Percentiles rank a stretch among this genome's conserved stretches.
These are phyloP conservation scores for Dothistroma septosporum DNA, from an alignment of 2,329 filamentous ascomycete species.

Conservation along the genomic window DNA sequence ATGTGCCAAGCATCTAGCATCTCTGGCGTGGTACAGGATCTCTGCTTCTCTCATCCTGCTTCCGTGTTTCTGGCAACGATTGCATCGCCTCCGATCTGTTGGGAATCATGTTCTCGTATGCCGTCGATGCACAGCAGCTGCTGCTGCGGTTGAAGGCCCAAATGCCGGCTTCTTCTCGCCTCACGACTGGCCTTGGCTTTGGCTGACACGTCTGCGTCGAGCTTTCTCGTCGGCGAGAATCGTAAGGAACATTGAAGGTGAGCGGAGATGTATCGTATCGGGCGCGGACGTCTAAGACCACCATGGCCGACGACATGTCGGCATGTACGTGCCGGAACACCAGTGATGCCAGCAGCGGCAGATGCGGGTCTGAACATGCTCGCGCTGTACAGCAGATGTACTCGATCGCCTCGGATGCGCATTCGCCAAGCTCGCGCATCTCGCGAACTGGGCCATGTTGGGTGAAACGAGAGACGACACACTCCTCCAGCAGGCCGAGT, in stretches of 20 bases:
- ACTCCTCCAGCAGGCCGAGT: background rate
- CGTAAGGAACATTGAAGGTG: too few relatives aligned
- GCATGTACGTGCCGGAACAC: background rate
- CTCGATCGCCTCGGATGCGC: too few relatives aligned
- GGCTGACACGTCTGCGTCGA: background rate
- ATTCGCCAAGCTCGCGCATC: background rate
- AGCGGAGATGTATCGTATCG: background rate
- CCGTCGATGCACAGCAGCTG: too few relatives aligned
- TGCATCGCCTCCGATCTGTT: background rate
- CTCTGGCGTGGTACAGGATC: background rate
- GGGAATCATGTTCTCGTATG: too few relatives aligned
- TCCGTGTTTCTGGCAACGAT: background rate
- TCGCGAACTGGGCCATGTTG: background rate
- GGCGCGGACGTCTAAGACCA: background rate
- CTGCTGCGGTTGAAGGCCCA: too few relatives aligned
- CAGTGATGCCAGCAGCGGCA: background rate
- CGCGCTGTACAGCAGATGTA: background rate
- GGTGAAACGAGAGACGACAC: background rate
- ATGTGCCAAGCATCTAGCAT: background rate
- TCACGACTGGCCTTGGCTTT: background rate
- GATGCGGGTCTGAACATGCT: background rate
- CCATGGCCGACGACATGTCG: background rate
- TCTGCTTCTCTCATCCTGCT: background rate
- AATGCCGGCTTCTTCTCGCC: background rate
- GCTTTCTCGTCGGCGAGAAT: background rate